Evolutionary conservation across 2,329 filamentous ascomycete genomes (phyloP).

Genomic region (Curvularia lunata): DNA sequence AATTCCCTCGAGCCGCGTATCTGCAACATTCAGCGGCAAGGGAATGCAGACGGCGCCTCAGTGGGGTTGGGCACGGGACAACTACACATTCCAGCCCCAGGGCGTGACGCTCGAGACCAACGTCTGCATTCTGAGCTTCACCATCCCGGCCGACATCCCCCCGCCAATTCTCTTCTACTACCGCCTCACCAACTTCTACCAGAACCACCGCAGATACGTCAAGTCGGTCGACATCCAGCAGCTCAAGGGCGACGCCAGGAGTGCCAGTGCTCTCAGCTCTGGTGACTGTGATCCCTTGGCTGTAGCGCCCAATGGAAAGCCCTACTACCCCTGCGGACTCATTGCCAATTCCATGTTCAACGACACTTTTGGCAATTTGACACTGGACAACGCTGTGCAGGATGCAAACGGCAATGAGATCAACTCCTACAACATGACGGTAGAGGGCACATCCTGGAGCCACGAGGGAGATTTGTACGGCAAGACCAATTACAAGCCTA

Average conservation of each 20-base stretch:
- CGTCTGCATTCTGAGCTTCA: conserved; percentile 77
- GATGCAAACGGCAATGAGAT: conserved; percentile 45
- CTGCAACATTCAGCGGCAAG: conserved; percentile 72
- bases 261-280: conserved; percentile 64
- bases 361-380: conserved; percentile 77
- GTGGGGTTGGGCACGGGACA: conserved; percentile 45
- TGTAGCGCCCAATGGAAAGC: conserved; percentile 54
- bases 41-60: conserved; percentile 42
- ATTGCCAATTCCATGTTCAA: conserved; percentile 99
- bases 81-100: conserved; percentile 44
- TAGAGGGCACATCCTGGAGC: conserved; percentile 81
- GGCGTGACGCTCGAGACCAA: conserved; percentile 45
- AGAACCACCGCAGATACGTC: conserved; percentile 97
- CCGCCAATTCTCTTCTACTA: conserved; percentile 94
- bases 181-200: conserved; percentile 95
- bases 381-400: conserved; percentile 61
- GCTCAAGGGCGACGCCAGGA: conserved; percentile 73
- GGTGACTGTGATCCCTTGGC: conserved; percentile 79
- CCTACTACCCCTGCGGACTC: conserved; percentile 92
- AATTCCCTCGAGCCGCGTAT: conserved; percentile 66
- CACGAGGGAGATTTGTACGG: conserved; percentile 84
- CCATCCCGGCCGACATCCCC: conserved; percentile 77
- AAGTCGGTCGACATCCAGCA: conserved; percentile 85
- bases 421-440: conserved; percentile 74
- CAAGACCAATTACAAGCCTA: conserved; percentile 67